Base-by-base conservation (phyloP, 2,329 filamentous ascomycete species). In the Setomelanomma holmii region DNA sequence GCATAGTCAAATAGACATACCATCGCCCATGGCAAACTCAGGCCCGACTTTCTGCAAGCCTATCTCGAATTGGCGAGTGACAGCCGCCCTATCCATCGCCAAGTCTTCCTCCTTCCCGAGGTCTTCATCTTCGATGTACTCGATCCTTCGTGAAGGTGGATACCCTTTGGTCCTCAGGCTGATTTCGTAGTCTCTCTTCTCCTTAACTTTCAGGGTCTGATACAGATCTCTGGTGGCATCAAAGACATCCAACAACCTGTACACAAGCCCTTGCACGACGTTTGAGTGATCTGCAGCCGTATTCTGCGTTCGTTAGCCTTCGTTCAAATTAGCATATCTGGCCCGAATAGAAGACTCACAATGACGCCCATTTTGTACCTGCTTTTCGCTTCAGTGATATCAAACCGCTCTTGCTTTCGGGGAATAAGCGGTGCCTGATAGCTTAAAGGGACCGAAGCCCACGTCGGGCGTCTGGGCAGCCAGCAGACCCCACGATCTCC, bases 161-260 rank as follows among this genome's bases (percentile, higher is more conserved):
- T 72, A 69, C 2, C 71, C 68, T 45, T 66, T 72, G 16, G 65
- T 58, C 27, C 64, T 56, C 8, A 71, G 50, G 23, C 46, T 61
- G 4, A 59, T 45, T 45, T 73, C 68, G 51, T 68, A 63, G 24
- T 73, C 72, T 40, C 68, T 66, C 53, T 66, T 68, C 47, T 73
- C 69, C 35, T 74, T 74, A 7, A 51, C 52, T 14, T 53, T 59
- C 34, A 74, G 55, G 2, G 67, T 74, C 23, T 66, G 59, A 30
- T 68, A 64, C 1, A 74, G 53, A 53, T 74, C 72, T 43, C 62
- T 61, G 4, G 71, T 67, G 17, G 71, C 69, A 51, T 73, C 70
- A 39, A 74, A 71, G n/a, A 72, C 67, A 35, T 69, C 70, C 34
- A 70, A 43, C 33, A 74, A 49, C 7, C 63, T 66, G 46, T 69